Percentiles rank a stretch among this genome's conserved stretches.
These are phyloP conservation scores for Neurospora cerealis DNA, from an alignment of 495 filamentous ascomycete genomes.

Conservation along the genomic window DNA sequence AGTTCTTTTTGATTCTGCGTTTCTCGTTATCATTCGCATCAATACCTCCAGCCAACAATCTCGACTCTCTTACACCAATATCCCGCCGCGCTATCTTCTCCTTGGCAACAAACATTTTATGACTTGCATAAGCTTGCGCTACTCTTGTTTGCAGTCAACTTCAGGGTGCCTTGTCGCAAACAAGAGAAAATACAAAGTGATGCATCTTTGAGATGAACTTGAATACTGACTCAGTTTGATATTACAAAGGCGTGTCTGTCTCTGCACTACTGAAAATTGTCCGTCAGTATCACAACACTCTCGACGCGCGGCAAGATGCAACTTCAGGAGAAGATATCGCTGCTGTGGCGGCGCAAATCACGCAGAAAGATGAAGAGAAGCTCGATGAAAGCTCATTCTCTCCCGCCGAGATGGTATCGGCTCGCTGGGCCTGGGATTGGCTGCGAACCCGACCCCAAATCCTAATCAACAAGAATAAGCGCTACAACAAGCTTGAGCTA, in stretches of 20 bases:
- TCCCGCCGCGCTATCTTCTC: background rate
- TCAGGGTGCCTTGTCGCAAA: background rate
- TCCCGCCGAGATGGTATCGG: conserved; percentile 22
- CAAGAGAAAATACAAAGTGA: background rate
- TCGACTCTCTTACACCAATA: background rate
- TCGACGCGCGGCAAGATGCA: conserved; percentile 4
- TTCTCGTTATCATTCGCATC: background rate
- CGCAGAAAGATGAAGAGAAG: conserved; percentile 5
- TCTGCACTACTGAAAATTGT: conserved; percentile 19
- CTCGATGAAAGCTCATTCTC: conserved; percentile 11
- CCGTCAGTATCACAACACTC: conserved; percentile 16
- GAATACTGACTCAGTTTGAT: conserved; percentile 6
- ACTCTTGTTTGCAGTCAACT: background rate
- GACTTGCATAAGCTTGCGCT: background rate
- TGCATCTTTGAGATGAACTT: background rate
- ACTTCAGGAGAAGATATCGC: conserved; percentile 1
- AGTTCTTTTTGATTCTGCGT: conserved; percentile 23
- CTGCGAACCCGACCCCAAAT: conserved; percentile 31
- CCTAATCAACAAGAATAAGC: conserved; percentile 28
- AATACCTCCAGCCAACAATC: background rate
- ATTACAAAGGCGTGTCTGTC: conserved; percentile 15
- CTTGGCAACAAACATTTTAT: background rate
- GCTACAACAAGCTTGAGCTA: conserved; percentile 31
- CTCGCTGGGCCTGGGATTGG: conserved; percentile 37
- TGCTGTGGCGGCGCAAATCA: background rate